Evolutionary conservation across 805 yeast species (phyloP).

Genomic region (Monosporozyma aquatica): DNA sequence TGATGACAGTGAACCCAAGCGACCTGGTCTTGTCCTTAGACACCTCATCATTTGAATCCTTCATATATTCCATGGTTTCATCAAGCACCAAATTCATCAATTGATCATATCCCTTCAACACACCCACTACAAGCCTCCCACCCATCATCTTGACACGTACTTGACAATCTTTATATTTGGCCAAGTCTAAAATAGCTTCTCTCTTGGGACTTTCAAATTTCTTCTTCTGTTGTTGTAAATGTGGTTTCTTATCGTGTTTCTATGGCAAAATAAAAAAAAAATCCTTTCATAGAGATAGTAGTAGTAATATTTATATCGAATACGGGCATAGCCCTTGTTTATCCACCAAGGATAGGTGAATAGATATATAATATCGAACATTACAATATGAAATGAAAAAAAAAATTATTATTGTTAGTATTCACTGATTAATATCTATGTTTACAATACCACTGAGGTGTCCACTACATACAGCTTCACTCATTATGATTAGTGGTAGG

Average conservation of each 20-base stretch:
- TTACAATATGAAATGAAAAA: too few relatives aligned
- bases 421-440: too few relatives aligned
- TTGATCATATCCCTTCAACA: constrained; percentile 75
- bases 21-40: constrained; percentile 53
- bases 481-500: neutral
- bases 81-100: constrained; percentile 72
- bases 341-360: too few relatives aligned
- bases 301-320: too few relatives aligned
- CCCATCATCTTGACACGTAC: constrained; percentile 76
- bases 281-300: too few relatives aligned
- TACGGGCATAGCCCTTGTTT: too few relatives aligned
- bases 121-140: constrained; percentile 77
- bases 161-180: constrained; percentile 61
- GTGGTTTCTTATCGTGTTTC: constrained; percentile 8
- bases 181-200: constrained; percentile 79
- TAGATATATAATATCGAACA: too few relatives aligned
- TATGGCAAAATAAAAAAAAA: too few relatives aligned
- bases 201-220: constrained; percentile 71
- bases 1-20: constrained; percentile 71
- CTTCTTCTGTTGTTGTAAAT: constrained; percentile 25
- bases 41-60: constrained; percentile 62
- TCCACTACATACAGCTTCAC: constrained; percentile 4
- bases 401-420: too few relatives aligned
- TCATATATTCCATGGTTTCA: constrained; percentile 51
- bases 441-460: too few relatives aligned